Percentiles rank a stretch among this genome's conserved stretches.
These are phyloP conservation scores for Thecaphora thlaspeos DNA, from an alignment of 1,284 basidiomycete genomes.

Conservation along the genomic window DNA sequence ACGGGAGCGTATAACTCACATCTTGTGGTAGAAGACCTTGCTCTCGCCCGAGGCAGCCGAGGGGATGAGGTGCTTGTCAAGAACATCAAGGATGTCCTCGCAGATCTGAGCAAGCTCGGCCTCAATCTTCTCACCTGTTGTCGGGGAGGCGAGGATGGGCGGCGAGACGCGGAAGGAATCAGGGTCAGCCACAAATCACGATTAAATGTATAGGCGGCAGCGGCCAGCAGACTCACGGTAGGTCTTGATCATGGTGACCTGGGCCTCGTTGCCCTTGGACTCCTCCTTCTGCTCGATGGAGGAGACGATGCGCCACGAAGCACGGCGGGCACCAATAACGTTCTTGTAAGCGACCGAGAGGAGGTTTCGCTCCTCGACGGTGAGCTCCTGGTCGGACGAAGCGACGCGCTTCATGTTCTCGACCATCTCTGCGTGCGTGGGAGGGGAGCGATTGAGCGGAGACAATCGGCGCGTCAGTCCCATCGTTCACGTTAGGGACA, in stretches of 20 bases:
- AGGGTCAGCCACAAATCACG: no score
- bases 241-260: slow-evolving; percentile 97
- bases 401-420: slow-evolving; percentile 59
- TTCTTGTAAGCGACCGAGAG: slow-evolving; percentile 99
- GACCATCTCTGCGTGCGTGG: slow-evolving; percentile 58
- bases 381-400: slow-evolving; percentile 68
- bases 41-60: slow-evolving; percentile 96
- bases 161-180: no score
- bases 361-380: slow-evolving; percentile 98
- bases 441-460: no score
- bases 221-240: slow-evolving; percentile 70
- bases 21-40: slow-evolving; percentile 99
- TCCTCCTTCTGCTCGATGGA: slow-evolving; percentile 99
- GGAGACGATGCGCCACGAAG: slow-evolving; percentile 98
- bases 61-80: slow-evolving; percentile 98
- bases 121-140: slow-evolving; percentile 75
- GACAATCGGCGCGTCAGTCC: no score
- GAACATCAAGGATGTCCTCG: slow-evolving; percentile 97
- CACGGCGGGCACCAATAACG: slow-evolving; percentile 97
- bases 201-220: no score
- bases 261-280: slow-evolving; percentile 96
- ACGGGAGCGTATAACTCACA: slow-evolving; percentile 65
- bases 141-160: background rate
- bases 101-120: slow-evolving; percentile 97
- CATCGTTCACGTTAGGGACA: no score